These are phyloP conservation scores for Boletellus sp. DNA, from an alignment of 768 basidiomycete species.

Conservation along the genomic window DNA sequence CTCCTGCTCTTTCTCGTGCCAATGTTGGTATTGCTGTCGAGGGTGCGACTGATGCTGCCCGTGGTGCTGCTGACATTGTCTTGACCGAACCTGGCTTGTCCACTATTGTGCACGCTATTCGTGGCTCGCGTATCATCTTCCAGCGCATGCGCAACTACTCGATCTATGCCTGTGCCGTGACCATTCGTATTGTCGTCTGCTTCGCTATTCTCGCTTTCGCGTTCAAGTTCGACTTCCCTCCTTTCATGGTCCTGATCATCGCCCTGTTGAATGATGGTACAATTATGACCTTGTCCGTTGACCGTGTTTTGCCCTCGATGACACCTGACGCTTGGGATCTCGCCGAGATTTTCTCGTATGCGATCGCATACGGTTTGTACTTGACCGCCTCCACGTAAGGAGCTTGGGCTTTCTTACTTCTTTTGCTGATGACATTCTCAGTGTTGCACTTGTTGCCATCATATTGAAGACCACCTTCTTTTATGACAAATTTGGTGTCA, in stretches of 20 bases:
- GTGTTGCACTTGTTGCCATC: slow-evolving; percentile 74
- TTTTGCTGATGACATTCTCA: slow-evolving; percentile 28
- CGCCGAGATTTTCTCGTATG: slow-evolving; percentile 93
- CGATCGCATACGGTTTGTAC: slow-evolving; percentile 93
- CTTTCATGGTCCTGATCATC: slow-evolving; percentile 99
- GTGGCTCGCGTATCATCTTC: slow-evolving; percentile 98
- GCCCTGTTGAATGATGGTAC: slow-evolving; percentile 97
- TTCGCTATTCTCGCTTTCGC: slow-evolving; percentile 94
- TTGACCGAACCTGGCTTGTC: slow-evolving; percentile 98
- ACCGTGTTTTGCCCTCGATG: slow-evolving; percentile 90
- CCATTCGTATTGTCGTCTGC: slow-evolving; percentile 98
- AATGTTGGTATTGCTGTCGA: slow-evolving; percentile 99
- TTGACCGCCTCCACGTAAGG: slow-evolving; percentile 87
- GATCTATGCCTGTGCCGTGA: slow-evolving; percentile 94
- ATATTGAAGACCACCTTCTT: slow-evolving; percentile 90
- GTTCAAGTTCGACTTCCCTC: slow-evolving; percentile 98
- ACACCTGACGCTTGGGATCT: slow-evolving; percentile 96
- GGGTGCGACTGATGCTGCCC: slow-evolving; percentile 97
- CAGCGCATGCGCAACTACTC: slow-evolving; percentile 99
- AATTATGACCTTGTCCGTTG: slow-evolving; percentile 97
- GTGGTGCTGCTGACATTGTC: slow-evolving; percentile 98
- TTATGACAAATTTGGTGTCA: slow-evolving; percentile 79
- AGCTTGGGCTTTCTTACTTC: not conserved
- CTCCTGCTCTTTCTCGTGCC: slow-evolving; percentile 94
- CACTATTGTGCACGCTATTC: slow-evolving; percentile 98